Base-by-base conservation (phyloP, 371 early-diverging fungal species). In the Blakeslea trispora region DNA sequence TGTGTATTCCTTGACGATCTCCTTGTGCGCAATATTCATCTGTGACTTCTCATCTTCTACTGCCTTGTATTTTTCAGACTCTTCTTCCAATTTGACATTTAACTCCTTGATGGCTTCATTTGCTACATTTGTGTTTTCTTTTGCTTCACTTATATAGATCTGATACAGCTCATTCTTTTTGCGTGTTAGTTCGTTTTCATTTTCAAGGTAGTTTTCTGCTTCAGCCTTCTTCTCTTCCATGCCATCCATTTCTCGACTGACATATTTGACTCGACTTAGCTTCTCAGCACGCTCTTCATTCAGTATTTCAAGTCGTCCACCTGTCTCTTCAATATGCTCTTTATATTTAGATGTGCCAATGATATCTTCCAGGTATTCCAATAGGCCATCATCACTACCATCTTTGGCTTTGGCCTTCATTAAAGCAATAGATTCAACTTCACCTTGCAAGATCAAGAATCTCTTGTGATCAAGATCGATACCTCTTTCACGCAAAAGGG, bases 351-450 rank as follows among this genome's bases (percentile, higher is more conserved):
- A 83, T 4, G 99, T 99, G 8, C 99, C 99, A 50, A 99, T 99
- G 48, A 99, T 99, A 73, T 99, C 99, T 70, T 99, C 99, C 37
- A 99, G 77, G 71, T 99, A 99, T 72, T 99, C 99, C 8, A 99
- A 82, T 47, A 99, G 74, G 0, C 99, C 99, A 52, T 95, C 98
- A 50, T 98, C 98, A 60, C 91, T 84, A 35, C 94, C 96, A 31
- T 77, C 92, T 60, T 81, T 86, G 5, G 92, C 97, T 68, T 98
- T 98, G 1, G 99, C 91, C 69, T 99, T 99, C 99, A 99, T 99
- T 67, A 94, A 87, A 3, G 99, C 87, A 62, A 99, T 99, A 3
- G 92, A 95, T 73, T 99, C 99, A 42, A 99, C 99, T 69, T 99
- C 99, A 49, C 99, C 99, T 85, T 94, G 99, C 45, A 99, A 74